Evolutionary conservation across 441 rosid genomes (phyloP), one percentile per base, ranked within the genome.

Genomic region (Euphorbia schlechtendalii): DNA sequence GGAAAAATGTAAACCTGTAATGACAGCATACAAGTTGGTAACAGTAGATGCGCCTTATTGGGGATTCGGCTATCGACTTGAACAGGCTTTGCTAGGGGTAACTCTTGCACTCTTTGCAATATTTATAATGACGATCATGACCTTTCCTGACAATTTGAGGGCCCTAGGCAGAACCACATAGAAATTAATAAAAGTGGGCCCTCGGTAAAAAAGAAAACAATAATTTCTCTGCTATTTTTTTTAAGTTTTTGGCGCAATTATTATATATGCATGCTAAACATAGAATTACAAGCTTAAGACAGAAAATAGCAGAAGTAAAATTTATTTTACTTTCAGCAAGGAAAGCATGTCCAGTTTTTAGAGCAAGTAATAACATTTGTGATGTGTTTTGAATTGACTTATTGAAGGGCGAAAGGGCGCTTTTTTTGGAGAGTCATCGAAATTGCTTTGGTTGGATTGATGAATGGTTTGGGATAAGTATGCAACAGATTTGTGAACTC

Each of bases 41-140:
- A 83, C 80, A n/a, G 61, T 86, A 36, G 92, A 86, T 77, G 89
- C 87, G 45, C 86, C 89, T 1, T 84, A 86, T 64, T 84, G 92
- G 89, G 89, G 92, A 24, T 86, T 86, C 54, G 87, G 89, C 63
- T 78, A 76, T 73, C 83, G 86, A 55, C 77, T 86, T 25, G 89
- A 84, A 48, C 87, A 83, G 75, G 86, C 89, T 74, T 69, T 83
- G 71, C 61, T 86, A 49, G 77, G 84, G 73, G 92, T 84, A 84
- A 73, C 41, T 65, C 64, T 65, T 27, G 1, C 21, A 20, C 69
- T 65, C 30, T n/a, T 1, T 49, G 20, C 41, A 62, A 51, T 32
- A 25, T 17, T 12, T 56, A 56, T 18, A 12, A 28, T 14, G 5
- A 27, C 7, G n/a, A n/a, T n/a, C n/a, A n/a, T n/a, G n/a, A n/a